These are phyloP conservation scores for Penicillium silybi DNA, from an alignment of 495 filamentous ascomycete species.

Conservation along the genomic window DNA sequence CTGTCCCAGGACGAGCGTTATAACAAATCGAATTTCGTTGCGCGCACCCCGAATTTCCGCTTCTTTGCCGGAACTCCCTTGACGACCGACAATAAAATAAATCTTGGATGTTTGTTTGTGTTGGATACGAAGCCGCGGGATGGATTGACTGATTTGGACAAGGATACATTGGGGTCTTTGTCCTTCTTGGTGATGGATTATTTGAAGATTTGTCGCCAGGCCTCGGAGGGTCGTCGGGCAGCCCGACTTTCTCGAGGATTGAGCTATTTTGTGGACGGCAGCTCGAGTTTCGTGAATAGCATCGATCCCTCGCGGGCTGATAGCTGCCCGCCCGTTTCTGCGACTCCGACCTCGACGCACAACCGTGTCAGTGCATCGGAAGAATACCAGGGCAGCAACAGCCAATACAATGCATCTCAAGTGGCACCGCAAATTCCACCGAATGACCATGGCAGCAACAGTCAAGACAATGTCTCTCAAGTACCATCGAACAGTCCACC, in stretches of 20 bases:
- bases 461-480: constrained; percentile 18
- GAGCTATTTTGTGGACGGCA: constrained; percentile 60
- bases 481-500: constrained; percentile 16
- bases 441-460: neutral
- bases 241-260: constrained; percentile 58
- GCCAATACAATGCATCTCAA: constrained; percentile 21
- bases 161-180: constrained; percentile 43
- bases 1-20: constrained; percentile 39
- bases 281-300: constrained; percentile 42
- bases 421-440: constrained; percentile 18
- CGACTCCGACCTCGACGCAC: constrained; percentile 24
- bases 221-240: constrained; percentile 53
- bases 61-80: constrained; percentile 54
- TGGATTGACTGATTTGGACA: constrained; percentile 31
- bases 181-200: constrained; percentile 59
- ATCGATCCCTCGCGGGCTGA: constrained; percentile 22
- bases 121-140: constrained; percentile 49
- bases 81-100: constrained; percentile 61
- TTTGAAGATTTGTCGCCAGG: constrained; percentile 54
- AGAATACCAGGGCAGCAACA: constrained; percentile 16
- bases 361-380: constrained; percentile 25
- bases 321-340: constrained; percentile 19
- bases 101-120: constrained; percentile 68
- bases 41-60: constrained; percentile 36
- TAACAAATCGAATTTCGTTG: constrained; percentile 38